Percentiles rank a stretch among this genome's conserved stretches.
Evolutionary conservation across 805 yeast genomes (phyloP).

Genomic region (Sugiyamaella qingdaonensis): DNA sequence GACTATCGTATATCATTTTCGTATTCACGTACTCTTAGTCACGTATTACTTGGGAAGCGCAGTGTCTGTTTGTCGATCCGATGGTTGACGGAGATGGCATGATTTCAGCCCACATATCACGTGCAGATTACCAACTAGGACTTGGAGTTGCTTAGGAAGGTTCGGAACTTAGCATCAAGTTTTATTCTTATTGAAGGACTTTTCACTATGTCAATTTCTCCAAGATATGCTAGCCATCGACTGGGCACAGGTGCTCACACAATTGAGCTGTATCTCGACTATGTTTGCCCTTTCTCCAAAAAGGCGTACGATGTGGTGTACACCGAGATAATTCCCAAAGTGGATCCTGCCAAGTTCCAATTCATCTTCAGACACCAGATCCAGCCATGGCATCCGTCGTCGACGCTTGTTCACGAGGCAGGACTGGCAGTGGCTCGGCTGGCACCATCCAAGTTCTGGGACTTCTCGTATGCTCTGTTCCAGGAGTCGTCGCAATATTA

Average conservation of each 20-base stretch:
- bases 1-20: too few species aligned
- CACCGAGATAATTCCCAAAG: slow-evolving; percentile 41
- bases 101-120: too few species aligned
- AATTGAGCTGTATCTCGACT: slow-evolving; percentile 66
- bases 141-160: too few species aligned
- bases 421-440: slow-evolving; percentile 59
- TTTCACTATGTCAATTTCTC: slow-evolving; percentile 21
- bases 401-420: slow-evolving; percentile 65
- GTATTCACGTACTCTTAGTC: too few species aligned
- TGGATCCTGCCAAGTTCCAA: slow-evolving; percentile 49
- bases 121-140: too few species aligned
- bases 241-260: slow-evolving; percentile 31
- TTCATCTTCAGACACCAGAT: slow-evolving; percentile 66
- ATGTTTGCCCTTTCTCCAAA: slow-evolving; percentile 68
- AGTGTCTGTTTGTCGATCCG: too few species aligned
- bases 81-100: too few species aligned
- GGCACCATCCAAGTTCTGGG: slow-evolving; percentile 53
- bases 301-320: slow-evolving; percentile 58
- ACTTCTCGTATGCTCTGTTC: slow-evolving; percentile 53
- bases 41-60: too few species aligned
- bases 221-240: slow-evolving; percentile 19
- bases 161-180: too few species aligned
- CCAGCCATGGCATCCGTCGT: slow-evolving; percentile 91
- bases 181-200: neutral
- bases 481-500: slow-evolving; percentile 51